Evolutionary conservation across 192 early-diverging fungal genomes (phyloP), one percentile per base, ranked within the genome.

Genomic region (Gryganskiella cystojenkinii): DNA sequence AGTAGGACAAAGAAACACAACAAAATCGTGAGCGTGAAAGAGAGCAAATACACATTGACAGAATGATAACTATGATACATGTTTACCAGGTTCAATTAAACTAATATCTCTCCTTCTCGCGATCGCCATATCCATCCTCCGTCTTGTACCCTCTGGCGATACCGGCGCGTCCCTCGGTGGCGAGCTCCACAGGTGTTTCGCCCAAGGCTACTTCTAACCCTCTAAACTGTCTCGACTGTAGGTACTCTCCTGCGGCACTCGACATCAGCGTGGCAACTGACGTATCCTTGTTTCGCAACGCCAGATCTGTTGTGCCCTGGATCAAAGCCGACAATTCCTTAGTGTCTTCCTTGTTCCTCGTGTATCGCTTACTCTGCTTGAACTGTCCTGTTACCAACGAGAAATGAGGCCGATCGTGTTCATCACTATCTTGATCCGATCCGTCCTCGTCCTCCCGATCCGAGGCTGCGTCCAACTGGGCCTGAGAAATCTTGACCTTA

Each of bases 351-450:
- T 73, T 64, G 25, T 61, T 82, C 11, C 49, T 61, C 33, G 64
- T 75, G 58, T 88, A 87, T 51, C 83, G 80, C 52, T 84, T 79
- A 34, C 62, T 75, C 57, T 89, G 79, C 79, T 92, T 91, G 42
- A 92, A 90, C 62, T 83, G 72, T 0, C 97, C 97, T 0, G 96
- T 96, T 17, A 96, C 85, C 27, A 99, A 73, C 22, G 97, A 99
- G 70, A 93, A 99, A 56, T 96, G 92, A 24, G 95, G 95, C 45
- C 81, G 87, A 34, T 95, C 94, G 52, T 93, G 90, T 15, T 82
- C 82, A 11, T 83, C 86, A 24, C 79, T 82, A 3, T 44, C 61
- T 13, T 40, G 24, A 51, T 61, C 45, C 30, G 57, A 64, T 19
- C 47, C 37, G 4, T 61, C 51, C 4, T 63, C 63, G 49, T 80